These are phyloP conservation scores for Fremontodendron californicum DNA, from an alignment of 345 rosid genomes.

Conservation along the genomic window DNA sequence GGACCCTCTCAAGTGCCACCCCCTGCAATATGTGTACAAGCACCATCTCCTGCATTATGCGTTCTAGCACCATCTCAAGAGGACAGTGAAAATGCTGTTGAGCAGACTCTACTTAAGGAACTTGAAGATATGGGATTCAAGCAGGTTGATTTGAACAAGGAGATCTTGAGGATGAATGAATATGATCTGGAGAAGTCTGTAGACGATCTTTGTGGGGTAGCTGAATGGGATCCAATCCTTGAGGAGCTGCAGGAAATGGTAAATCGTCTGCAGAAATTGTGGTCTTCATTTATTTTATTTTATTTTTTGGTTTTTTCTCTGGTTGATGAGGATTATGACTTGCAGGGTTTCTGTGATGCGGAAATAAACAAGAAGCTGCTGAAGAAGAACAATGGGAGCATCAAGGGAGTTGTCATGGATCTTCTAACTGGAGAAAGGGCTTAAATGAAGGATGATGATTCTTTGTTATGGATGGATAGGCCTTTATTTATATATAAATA, in stretches of 20 bases:
- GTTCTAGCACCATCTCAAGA: conserved; percentile 11
- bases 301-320: no score
- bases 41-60: neutral
- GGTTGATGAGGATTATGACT: no score
- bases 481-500: conserved; percentile 4
- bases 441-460: conserved; percentile 16
- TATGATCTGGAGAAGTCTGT: conserved; percentile 73
- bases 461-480: no score
- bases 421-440: conserved; percentile 68
- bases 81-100: conserved; percentile 25
- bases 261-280: conserved; percentile 14
- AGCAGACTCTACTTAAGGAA: conserved; percentile 63
- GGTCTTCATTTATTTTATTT: neutral
- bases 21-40: neutral
- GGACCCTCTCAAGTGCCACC: conserved; percentile 10
- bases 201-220: conserved; percentile 70
- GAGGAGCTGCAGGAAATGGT: conserved; percentile 94
- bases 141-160: conserved; percentile 83
- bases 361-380: conserved; percentile 78
- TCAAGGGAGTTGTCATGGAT: conserved; percentile 86
- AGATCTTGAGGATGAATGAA: conserved; percentile 64
- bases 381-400: conserved; percentile 94
- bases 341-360: conserved; percentile 78
- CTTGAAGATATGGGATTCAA: conserved; percentile 94
- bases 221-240: conserved; percentile 86